Conservation (phyloP, 768 basidiomycete species). For the Chalciporus piperatus region DNA sequence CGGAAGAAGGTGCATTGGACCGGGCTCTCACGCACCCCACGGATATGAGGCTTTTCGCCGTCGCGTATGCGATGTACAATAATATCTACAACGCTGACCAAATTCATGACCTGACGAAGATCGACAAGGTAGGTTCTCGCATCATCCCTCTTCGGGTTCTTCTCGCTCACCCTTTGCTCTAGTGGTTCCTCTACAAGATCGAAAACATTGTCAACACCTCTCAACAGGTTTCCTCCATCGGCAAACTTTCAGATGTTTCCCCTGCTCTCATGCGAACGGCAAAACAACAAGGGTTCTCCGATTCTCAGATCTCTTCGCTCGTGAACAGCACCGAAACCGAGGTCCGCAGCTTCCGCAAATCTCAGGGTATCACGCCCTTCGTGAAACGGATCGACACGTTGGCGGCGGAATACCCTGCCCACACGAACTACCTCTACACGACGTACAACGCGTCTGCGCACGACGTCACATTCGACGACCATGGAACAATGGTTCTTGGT, state of each 20-base stretch:
- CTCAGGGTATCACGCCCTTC: conserved; percentile 86
- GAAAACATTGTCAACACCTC: conserved; percentile 96
- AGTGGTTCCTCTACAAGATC: conserved; percentile 99
- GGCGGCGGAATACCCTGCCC: conserved; percentile 97
- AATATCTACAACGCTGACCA: conserved; percentile 86
- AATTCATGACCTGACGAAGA: conserved; percentile 93
- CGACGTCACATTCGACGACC: conserved; percentile 92
- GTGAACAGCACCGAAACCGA: conserved; percentile 67
- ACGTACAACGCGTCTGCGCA: conserved; percentile 97
- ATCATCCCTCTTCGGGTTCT: neutral
- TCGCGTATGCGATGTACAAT: conserved; percentile 97
- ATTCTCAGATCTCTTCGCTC: conserved; percentile 86
- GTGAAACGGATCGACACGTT: conserved; percentile 99
- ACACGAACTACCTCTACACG: conserved; percentile 99
- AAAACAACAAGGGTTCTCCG: conserved; percentile 95
- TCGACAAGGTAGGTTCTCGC: conserved; percentile 70
- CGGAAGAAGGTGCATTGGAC: conserved; percentile 64
- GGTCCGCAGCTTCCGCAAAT: conserved; percentile 85
- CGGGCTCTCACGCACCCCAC: conserved; percentile 78
- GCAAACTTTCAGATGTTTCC: conserved; percentile 66
- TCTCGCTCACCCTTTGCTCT: neutral
- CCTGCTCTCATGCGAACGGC: conserved; percentile 79
- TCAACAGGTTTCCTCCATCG: conserved; percentile 65
- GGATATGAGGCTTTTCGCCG: conserved; percentile 94
- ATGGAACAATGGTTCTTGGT: conserved; percentile 99